Evolutionary conservation across 176 grass and related monocot genomes (phyloP).

Genomic region (Hordeum marinum): DNA sequence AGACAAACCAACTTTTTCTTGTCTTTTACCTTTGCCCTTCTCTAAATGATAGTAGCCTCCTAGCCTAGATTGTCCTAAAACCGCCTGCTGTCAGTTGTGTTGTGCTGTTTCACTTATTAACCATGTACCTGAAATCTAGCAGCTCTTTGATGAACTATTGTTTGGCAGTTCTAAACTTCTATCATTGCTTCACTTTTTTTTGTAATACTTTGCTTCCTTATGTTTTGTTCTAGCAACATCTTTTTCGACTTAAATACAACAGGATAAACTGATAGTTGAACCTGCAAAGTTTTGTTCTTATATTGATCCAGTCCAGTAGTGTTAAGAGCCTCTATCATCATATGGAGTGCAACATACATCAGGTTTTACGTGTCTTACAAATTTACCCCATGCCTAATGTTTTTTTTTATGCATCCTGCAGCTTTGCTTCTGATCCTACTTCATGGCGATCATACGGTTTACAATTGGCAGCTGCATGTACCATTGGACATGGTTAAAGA

Average conservation of each 20-base stretch:
- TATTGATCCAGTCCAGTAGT: background rate
- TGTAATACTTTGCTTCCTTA: background rate
- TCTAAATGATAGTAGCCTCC: background rate
- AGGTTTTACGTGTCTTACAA: background rate
- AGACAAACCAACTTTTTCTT: background rate
- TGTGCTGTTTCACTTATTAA: conserved; percentile 6
- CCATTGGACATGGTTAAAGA: conserved; percentile 14
- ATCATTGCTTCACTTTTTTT: conserved; percentile 5
- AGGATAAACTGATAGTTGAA: background rate
- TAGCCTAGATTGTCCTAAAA: conserved; percentile 4
- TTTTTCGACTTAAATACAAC: background rate
- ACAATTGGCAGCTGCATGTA: conserved; percentile 20
- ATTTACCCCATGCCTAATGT: conserved; percentile 11
- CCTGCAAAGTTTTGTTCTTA: background rate
- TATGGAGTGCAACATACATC: background rate
- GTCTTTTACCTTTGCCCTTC: background rate
- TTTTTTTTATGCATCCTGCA: conserved; percentile 14
- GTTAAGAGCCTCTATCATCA: background rate
- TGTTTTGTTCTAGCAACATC: background rate
- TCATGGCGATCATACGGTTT: background rate
- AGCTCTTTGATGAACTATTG: background rate
- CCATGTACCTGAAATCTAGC: conserved; percentile 7
- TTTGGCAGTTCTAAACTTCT: conserved; percentile 10
- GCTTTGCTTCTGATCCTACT: conserved; percentile 19
- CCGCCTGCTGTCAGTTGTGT: background rate